Base-by-base conservation (phyloP, 441 rosid species). In the Pelargonium australe region DNA sequence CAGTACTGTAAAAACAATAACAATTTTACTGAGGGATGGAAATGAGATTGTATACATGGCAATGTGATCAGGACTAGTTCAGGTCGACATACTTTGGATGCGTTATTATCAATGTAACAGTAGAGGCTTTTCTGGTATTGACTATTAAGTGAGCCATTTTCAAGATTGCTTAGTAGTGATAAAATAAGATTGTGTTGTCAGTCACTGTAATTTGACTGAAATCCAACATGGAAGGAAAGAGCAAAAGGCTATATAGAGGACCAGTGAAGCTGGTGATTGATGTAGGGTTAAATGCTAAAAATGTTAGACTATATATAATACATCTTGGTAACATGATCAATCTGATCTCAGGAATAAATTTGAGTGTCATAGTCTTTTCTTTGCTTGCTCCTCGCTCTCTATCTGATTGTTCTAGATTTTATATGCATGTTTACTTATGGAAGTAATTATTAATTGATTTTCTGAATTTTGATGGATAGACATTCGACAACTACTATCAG, bases 401-500 rank as follows among this genome's bases (percentile, higher is more conserved):
- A 20, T 20, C 23, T 51, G 60, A 53, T 53, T 53, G 17, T 53
- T 20, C 19, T 53, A 53, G 60, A 6, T 53, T 20, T 4, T 53
- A 53, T 1, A 51, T n/a, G 16, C 58, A 14, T 14, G 60, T 53
- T 53, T 14, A 16, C 19, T 44, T 40, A 1, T 45, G 25, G 13
- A 3, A 23, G 20, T 41, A 0, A 20, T 16, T 2, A n/a, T 60
- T 73, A 44, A 63, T 68, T 66, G 47, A 60, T 67, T 11, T 25
- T 73, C 28, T 43, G 9, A 13, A 72, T 64, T 68, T 34, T 68
- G 12, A 64, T 57, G 72, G 65, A 78, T 84, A 92, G 98, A 90
- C 81, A 85, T 90, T 76, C 82, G 86, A 57, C 96, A 88, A 70
- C 72, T 92, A 79, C 77, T 88, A 61, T 55, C 81, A 65, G 98